A percentile compares a stretch with the other conserved stretches of the same genome.
Evolutionary conservation across 1,284 basidiomycete genomes (phyloP).

Genomic region (Calocybe gambosa): DNA sequence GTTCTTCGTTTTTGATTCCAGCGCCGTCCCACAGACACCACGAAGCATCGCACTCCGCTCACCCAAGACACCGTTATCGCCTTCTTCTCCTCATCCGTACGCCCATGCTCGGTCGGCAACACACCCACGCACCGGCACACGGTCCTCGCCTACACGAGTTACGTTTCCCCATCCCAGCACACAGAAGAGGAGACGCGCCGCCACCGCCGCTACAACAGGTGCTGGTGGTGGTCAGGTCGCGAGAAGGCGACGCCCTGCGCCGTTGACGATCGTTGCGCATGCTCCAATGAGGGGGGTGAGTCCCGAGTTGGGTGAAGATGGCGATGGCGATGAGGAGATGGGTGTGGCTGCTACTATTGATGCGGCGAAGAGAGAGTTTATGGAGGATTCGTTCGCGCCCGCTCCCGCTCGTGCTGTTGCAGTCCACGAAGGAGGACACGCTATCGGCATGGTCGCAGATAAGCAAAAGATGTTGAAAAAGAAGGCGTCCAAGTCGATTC

Average conservation of each 20-base stretch:
- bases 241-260: conserved; percentile 37
- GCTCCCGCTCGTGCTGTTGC: background rate
- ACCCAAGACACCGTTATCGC: conserved; percentile 4
- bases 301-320: conserved; percentile 8
- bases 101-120: background rate
- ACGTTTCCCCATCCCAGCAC: conserved; percentile 2
- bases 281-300: conserved; percentile 9
- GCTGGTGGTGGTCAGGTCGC: no score
- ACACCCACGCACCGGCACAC: conserved; percentile 5
- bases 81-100: background rate
- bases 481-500: conserved; percentile 11
- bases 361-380: conserved; percentile 26
- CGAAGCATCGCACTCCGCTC: background rate
- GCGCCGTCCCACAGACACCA: conserved; percentile 15
- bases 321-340: conserved; percentile 6
- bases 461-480: conserved; percentile 7
- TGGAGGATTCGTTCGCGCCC: conserved; percentile 27
- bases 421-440: no score
- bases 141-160: conserved; percentile 17
- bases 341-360: conserved; percentile 12
- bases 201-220: no score
- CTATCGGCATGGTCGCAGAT: no score
- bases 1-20: conserved; percentile 33
- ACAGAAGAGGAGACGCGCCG: background rate
- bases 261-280: conserved; percentile 30